Base-by-base conservation (phyloP, 2,329 filamentous ascomycete genomes). In the Purpureocillium takamizusanense region DNA sequence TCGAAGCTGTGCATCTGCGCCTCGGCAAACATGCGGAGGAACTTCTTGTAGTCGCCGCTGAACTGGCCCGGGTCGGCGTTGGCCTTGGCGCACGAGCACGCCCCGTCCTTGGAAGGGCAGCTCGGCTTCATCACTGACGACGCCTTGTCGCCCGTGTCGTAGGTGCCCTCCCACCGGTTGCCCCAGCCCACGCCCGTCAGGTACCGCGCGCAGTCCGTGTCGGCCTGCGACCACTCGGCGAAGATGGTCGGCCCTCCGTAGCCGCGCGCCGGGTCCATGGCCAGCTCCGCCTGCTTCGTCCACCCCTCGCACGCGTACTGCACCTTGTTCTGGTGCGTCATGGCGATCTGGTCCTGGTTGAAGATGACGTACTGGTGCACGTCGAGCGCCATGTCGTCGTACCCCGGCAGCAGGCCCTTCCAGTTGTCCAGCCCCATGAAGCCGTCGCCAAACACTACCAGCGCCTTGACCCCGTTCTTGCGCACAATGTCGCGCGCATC, bases 341-440 rank as follows among this genome's bases (percentile, higher is more conserved):
- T 81, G 35, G 78, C 75, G 54, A 98, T 83, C 60, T 94, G 86
- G 47, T 83, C 80, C 30, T 78, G 77, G 70, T 98, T 95, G 74
- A 98, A 98, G 60, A 95, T 95, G 54, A 94, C 86, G 61, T 98
- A 98, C 61, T 97, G 90, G 63, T 98, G 92, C 29, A 94, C 92
- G 62, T 98, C 92, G n/a, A 98, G 77, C 14, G 94, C 76, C 47
- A 97, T 69, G 46, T 81, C 75, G 34, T 81, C 70, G 54, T 84
- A 74, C 16, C 73, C 70, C 48, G 83, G 76, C 49, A 97, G 74
- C 57, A 84, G 73, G 31, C 86, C 86, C 57, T 95, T 81, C 92
- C 92, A 98, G 54, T 94, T 90, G 48, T 74, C 72, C 4, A 97
- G 75, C 10, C 90, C 90, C 64, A 94, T 78, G 69, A 98, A 98